phyloP scores from a whole-genome alignment of 345 rosid genomes.

The Bretschneidera sinensis region DNA sequence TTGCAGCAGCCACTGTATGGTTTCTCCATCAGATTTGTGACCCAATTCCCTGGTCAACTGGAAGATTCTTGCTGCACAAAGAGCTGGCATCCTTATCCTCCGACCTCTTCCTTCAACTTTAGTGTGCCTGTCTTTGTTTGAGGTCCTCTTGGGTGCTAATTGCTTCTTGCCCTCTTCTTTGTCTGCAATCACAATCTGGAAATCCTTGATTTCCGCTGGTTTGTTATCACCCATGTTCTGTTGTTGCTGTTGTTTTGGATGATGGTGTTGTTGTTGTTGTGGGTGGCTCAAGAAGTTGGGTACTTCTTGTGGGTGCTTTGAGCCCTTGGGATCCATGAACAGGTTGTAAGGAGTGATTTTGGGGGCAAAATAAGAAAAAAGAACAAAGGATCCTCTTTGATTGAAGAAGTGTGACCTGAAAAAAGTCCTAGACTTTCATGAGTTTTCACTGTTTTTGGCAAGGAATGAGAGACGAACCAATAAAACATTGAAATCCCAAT shows the following conservation, averaged over 20 bases:
- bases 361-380: constrained; percentile 23
- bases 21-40: constrained; percentile 96
- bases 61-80: constrained; percentile 94
- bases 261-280: constrained; percentile 26
- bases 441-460: constrained; percentile 55
- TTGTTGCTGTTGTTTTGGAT: constrained; percentile 22
- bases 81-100: constrained; percentile 96
- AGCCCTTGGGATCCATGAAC: constrained; percentile 38
- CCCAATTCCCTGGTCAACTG: constrained; percentile 96
- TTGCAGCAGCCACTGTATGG: constrained; percentile 92
- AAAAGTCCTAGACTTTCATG: constrained; percentile 53
- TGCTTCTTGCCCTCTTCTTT: constrained; percentile 55
- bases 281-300: constrained; percentile 62
- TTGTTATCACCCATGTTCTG: constrained; percentile 41
- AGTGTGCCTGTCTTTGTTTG: constrained; percentile 93
- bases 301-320: constrained; percentile 34
- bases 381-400: constrained; percentile 24
- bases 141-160: constrained; percentile 75
- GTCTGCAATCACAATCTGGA: constrained; percentile 67
- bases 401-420: constrained; percentile 49
- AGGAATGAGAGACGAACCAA: constrained; percentile 23
- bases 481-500: constrained; percentile 25
- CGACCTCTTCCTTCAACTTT: constrained; percentile 96
- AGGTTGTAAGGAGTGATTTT: constrained; percentile 37
- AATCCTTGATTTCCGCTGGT: constrained; percentile 64